These are phyloP conservation scores for Geum urbanum DNA, from an alignment of 306 rosid genomes.

Conservation along the genomic window DNA sequence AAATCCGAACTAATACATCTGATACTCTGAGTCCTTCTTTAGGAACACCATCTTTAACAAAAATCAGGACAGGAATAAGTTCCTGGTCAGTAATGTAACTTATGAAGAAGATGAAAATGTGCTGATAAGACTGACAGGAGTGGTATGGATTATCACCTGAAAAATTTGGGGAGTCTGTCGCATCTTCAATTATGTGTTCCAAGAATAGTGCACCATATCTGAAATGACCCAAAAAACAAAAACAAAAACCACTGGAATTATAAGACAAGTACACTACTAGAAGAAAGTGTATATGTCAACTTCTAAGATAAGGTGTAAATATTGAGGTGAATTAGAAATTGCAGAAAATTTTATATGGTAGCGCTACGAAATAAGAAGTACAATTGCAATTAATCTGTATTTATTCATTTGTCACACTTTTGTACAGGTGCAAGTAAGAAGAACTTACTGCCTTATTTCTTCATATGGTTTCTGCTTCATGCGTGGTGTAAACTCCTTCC, in stretches of 20 bases:
- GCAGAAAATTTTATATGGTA: neutral
- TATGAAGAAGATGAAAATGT: neutral
- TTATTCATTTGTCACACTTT: neutral
- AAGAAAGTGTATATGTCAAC: neutral
- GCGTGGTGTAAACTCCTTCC: constrained; percentile 86
- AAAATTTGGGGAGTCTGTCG: constrained; percentile 71
- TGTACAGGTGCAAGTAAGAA: constrained; percentile 22
- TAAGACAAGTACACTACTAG: neutral
- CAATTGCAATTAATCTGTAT: neutral
- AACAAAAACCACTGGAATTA: constrained; percentile 20
- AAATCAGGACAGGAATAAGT: constrained; percentile 22
- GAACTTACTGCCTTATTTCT: constrained; percentile 73
- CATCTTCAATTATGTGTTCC: constrained; percentile 77
- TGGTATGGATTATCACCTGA: constrained; percentile 54
- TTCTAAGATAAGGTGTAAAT: neutral
- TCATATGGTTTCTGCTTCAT: constrained; percentile 88
- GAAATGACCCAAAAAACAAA: constrained; percentile 12
- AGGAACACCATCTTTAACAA: constrained; percentile 85
- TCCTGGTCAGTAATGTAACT: neutral
- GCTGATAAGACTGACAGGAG: neutral
- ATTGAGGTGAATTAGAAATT: neutral
- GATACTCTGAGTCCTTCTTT: constrained; percentile 91
- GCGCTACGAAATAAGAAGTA: neutral
- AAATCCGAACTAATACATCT: constrained; percentile 90
- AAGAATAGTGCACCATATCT: constrained; percentile 88